Percentiles rank a stretch among this genome's conserved stretches.
phyloP scores from a whole-genome alignment of 495 filamentous ascomycete genomes.

The Aspergillus carlsbadensis region DNA sequence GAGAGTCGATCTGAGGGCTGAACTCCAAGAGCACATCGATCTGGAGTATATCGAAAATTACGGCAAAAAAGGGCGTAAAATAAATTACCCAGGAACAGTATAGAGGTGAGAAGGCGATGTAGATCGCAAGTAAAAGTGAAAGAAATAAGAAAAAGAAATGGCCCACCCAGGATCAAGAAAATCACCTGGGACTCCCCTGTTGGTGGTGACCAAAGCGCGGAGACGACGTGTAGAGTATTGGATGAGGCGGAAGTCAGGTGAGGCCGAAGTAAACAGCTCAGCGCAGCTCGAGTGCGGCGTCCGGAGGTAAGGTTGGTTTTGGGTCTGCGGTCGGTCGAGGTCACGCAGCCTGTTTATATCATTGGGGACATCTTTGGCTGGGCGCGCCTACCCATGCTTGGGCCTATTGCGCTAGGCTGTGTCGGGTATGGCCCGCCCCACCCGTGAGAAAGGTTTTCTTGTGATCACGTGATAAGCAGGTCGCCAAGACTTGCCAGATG shows the following conservation, averaged over 20 bases:
- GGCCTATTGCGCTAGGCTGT: slow-evolving; percentile 33
- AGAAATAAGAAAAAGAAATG: slow-evolving; percentile 6
- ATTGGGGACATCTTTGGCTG: slow-evolving; percentile 45
- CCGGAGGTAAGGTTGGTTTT: slow-evolving; percentile 1
- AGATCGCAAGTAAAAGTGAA: not conserved
- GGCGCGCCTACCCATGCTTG: slow-evolving; percentile 48
- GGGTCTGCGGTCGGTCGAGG: slow-evolving; percentile 34
- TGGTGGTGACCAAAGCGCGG: not conserved
- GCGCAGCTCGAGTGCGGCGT: slow-evolving; percentile 16
- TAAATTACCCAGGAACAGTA: slow-evolving; percentile 5
- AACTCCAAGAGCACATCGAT: slow-evolving; percentile 7
- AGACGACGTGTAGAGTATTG: not conserved
- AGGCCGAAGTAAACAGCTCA: slow-evolving; percentile 21
- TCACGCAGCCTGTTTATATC: slow-evolving; percentile 54
- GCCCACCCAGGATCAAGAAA: not conserved
- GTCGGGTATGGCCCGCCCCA: slow-evolving; percentile 28
- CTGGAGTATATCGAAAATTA: slow-evolving; percentile 11
- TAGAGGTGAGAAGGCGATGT: not conserved
- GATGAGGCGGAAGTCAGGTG: not conserved
- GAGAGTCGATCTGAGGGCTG: slow-evolving; percentile 1
- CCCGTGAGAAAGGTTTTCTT: slow-evolving; percentile 37
- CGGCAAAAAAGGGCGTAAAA: not conserved
- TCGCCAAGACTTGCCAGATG: slow-evolving; percentile 48
- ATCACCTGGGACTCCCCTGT: not conserved
- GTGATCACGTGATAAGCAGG: slow-evolving; percentile 32